Evolutionary conservation across 148 eudicot genomes (phyloP), one percentile per base, ranked within the genome.

Genomic region (Selenicereus undatus): DNA sequence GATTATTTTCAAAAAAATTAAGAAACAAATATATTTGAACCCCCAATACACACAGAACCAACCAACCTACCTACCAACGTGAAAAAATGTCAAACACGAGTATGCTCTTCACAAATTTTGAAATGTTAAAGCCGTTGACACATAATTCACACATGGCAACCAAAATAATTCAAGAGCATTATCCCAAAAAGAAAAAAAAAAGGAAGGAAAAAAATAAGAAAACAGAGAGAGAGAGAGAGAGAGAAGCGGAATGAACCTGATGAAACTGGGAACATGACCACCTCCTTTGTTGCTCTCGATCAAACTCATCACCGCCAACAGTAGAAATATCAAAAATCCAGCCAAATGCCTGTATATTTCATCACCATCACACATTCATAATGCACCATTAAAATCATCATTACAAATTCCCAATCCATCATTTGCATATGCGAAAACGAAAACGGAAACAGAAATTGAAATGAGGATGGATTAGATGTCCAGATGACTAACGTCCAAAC

Each of bases 401-500:
- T 32, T 32, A 32, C 32, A 32, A 32, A 32, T 32, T 32, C 32
- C 1, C 32, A 32, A 32, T 32, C 1, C 32, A 32, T 32, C 32
- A 32, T 32, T 32, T 32, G 32, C 32, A 2, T 32, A 32, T 32
- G 32, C 32, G 32, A 32, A 32, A 32, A 32, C 32, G 32, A 32
- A 32, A 32, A 32, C 32, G 2, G 32, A 32, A 32, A 32, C 32
- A 32, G 27, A 66, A 64, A 26, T 66, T 10, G 5, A 66, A 26
- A 66, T 12, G 18, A 26, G 26, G 68, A 64, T 24, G 10, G 13
- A 64, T 0, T 16, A 5, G 20, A 75, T n/a, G 4, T 0, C 29
- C 27, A 5, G 20, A 79, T 62, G 29, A 88, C 93, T 87, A 65
- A 94, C 98, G 98, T 95, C 97, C 97, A 95, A 54, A 95, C 85